A percentile compares a stretch with the other conserved stretches of the same genome.
These are phyloP conservation scores for Cucurbita ficifolia DNA, from an alignment of 306 rosid genomes.

Conservation along the genomic window DNA sequence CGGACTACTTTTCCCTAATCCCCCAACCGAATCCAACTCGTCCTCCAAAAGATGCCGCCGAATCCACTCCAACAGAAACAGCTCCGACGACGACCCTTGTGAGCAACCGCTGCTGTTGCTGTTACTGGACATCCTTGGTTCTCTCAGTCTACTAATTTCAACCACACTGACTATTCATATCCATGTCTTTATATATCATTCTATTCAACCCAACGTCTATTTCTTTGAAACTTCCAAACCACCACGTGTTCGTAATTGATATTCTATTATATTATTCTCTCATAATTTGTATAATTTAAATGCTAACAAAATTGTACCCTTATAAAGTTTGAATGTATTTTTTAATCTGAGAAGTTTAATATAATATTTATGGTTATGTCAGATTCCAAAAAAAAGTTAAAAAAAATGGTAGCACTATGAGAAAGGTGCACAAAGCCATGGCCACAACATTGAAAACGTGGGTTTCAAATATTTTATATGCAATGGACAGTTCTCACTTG, in stretches of 20 bases:
- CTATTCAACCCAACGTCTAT: background rate
- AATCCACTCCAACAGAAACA: background rate
- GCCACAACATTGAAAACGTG: background rate
- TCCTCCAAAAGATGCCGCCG: slow-evolving; percentile 4
- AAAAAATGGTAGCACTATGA: background rate
- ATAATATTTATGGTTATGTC: background rate
- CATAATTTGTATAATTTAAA: too few species aligned
- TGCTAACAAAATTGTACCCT: too few species aligned
- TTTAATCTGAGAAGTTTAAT: too few species aligned
- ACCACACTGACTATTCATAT: background rate
- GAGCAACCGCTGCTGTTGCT: background rate
- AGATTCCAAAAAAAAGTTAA: background rate
- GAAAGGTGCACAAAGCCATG: background rate
- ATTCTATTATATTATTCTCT: too few species aligned
- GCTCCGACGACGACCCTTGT: background rate
- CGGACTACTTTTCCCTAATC: too few species aligned
- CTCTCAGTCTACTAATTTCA: background rate
- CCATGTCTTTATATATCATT: background rate
- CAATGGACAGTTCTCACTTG: background rate
- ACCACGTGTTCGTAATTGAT: background rate
- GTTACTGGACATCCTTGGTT: background rate
- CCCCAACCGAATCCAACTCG: background rate
- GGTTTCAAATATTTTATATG: background rate
- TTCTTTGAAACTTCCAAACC: background rate
- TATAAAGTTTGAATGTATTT: background rate